Evolutionary conservation across 2,329 filamentous ascomycete species (phyloP).

Genomic region (Penicillium psychrosexuale): DNA sequence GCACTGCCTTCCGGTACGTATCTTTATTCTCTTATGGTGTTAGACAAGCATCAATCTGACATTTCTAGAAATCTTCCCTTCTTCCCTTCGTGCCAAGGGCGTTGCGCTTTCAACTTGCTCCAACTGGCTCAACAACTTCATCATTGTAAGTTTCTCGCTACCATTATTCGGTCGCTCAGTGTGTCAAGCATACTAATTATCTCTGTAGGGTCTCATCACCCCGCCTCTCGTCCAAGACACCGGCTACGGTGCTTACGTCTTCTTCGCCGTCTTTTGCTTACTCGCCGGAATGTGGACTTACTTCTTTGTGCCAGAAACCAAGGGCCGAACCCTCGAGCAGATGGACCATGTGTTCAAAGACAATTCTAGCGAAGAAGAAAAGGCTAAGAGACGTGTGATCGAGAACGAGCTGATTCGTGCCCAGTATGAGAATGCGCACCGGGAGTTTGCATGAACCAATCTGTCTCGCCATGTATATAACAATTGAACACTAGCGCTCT

Average conservation of each 20-base stretch:
- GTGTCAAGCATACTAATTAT: constrained; percentile 14
- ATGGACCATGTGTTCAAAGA: constrained; percentile 50
- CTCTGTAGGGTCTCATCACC: constrained; percentile 56
- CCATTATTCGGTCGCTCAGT: background rate
- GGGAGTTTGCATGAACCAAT: constrained; percentile 10
- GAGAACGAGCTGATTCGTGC: constrained; percentile 29
- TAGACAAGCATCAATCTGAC: constrained; percentile 6
- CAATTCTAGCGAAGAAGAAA: constrained; percentile 33
- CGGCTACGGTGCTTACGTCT: constrained; percentile 54
- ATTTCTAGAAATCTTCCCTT: constrained; percentile 63
- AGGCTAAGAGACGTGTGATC: constrained; percentile 30
- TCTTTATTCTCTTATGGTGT: background rate
- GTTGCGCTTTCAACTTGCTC: constrained; percentile 62
- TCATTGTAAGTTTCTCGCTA: constrained; percentile 44
- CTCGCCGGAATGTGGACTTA: constrained; percentile 52
- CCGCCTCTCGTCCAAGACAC: constrained; percentile 61
- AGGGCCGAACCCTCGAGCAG: constrained; percentile 54
- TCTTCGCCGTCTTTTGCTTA: constrained; percentile 57
- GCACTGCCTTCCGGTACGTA: constrained; percentile 39
- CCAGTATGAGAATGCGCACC: constrained; percentile 10
- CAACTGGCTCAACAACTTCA: constrained; percentile 65
- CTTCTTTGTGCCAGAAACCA: constrained; percentile 58
- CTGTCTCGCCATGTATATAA: background rate
- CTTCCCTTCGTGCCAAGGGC: constrained; percentile 60
- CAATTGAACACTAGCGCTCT: background rate